phyloP scores from a whole-genome alignment of 2,329 filamentous ascomycete species.

The Ilyonectria destructans region DNA sequence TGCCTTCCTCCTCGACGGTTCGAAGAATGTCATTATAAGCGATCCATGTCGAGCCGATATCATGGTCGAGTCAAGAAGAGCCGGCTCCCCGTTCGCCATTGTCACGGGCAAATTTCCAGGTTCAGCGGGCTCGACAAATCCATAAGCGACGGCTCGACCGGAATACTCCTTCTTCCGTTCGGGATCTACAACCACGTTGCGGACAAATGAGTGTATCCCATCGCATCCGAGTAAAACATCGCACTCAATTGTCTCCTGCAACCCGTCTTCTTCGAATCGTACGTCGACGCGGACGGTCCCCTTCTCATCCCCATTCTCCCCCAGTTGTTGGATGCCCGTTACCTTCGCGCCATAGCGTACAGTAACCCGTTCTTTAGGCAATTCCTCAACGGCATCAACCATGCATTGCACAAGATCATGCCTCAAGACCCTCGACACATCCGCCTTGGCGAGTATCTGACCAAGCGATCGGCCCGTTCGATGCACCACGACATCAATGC shows the following conservation, averaged over 20 bases:
- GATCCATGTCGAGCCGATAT: slow-evolving; percentile 40
- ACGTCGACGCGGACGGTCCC: slow-evolving; percentile 1
- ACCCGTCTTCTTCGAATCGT: slow-evolving; percentile 3
- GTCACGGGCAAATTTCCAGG: slow-evolving; percentile 12
- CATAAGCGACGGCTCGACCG: slow-evolving; percentile 49
- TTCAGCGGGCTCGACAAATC: slow-evolving; percentile 31
- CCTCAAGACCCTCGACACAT: slow-evolving; percentile 49
- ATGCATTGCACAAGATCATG: slow-evolving; percentile 47
- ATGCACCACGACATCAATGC: slow-evolving; percentile 51
- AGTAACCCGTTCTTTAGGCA: slow-evolving; percentile 29
- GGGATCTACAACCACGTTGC: slow-evolving; percentile 49
- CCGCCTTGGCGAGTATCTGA: slow-evolving; percentile 44
- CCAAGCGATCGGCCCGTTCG: slow-evolving; percentile 47
- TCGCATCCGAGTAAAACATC: slow-evolving; percentile 57
- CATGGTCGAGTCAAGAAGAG: slow-evolving; percentile 43
- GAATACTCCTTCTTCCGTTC: slow-evolving; percentile 52
- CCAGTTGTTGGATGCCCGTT: slow-evolving; percentile 19
- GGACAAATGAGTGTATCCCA: slow-evolving; percentile 58
- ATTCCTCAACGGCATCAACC: slow-evolving; percentile 31
- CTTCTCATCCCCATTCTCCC: slow-evolving; percentile 24
- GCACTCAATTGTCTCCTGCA: slow-evolving; percentile 29
- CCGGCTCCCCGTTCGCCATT: slow-evolving; percentile 36
- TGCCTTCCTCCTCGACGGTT: slow-evolving; percentile 35
- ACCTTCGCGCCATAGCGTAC: slow-evolving; percentile 40
- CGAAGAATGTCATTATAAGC: slow-evolving; percentile 42